Conservation (phyloP, 768 basidiomycete species). For the Trametes elegans region DNA sequence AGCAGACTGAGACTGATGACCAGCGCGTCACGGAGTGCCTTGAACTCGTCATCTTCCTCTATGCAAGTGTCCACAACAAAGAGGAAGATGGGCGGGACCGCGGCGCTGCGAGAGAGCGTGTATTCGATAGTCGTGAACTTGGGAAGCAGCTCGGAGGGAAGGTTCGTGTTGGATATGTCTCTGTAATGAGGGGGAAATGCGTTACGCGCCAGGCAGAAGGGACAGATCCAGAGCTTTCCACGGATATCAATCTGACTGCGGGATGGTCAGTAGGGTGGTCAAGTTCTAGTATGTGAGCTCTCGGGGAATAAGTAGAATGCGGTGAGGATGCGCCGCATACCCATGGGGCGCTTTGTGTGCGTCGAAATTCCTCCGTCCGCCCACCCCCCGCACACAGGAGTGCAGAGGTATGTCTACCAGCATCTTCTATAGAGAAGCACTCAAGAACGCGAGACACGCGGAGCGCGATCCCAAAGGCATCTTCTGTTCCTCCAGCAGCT, state of each 20-base stretch:
- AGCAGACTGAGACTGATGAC: slow-evolving; percentile 91
- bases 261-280: no score
- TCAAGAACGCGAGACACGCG: no score
- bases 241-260: slow-evolving; percentile 96
- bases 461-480: no score
- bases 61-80: slow-evolving; percentile 98
- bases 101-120: slow-evolving; percentile 89
- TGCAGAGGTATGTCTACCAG: no score
- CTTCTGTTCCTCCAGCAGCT: no score
- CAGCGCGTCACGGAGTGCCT: slow-evolving; percentile 91
- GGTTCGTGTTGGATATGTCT: slow-evolving; percentile 95
- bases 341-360: no score
- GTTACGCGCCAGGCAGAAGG: slow-evolving; percentile 96
- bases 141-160: slow-evolving; percentile 93
- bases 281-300: no score
- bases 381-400: no score
- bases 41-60: slow-evolving; percentile 93
- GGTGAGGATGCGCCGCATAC: no score
- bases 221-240: slow-evolving; percentile 99
- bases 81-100: slow-evolving; percentile 93
- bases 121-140: slow-evolving; percentile 99
- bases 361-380: no score
- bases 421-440: no score
- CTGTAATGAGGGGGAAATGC: slow-evolving; percentile 99
- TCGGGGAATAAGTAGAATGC: no score